Percentiles rank a stretch among this genome's conserved stretches.
These are phyloP conservation scores for Botrytis elliptica DNA, from an alignment of 2,329 filamentous ascomycete species.

Conservation along the genomic window DNA sequence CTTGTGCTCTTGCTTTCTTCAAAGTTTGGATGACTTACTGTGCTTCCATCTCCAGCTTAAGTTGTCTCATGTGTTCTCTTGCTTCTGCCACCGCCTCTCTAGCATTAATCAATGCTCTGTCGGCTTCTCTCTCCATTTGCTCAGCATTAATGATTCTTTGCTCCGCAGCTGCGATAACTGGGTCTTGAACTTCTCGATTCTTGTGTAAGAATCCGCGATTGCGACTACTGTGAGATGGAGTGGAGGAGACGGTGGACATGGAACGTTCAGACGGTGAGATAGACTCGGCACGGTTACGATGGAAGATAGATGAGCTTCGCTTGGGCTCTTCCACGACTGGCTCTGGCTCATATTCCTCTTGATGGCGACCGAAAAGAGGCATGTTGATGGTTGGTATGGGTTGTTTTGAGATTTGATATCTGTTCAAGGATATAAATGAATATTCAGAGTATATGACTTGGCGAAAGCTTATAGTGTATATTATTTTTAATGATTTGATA, in stretches of 20 bases:
- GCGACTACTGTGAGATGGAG: background rate
- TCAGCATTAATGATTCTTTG: constrained; percentile 18
- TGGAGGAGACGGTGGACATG: constrained; percentile 8
- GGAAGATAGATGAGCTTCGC: constrained; percentile 18
- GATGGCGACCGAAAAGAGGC: constrained; percentile 18
- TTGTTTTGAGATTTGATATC: background rate
- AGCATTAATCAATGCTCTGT: constrained; percentile 15
- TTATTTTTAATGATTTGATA: background rate
- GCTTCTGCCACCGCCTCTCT: constrained; percentile 15
- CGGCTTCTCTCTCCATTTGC: constrained; percentile 17
- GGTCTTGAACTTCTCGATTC: constrained; percentile 11
- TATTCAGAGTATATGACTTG: background rate
- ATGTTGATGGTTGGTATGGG: background rate
- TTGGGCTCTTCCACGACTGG: constrained; percentile 16
- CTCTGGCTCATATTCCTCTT: constrained; percentile 9
- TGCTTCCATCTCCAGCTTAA: constrained; percentile 12
- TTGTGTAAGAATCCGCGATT: constrained; percentile 15
- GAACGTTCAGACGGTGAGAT: constrained; percentile 14
- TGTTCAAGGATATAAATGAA: background rate
- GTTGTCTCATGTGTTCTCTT: constrained; percentile 14
- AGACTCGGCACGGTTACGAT: constrained; percentile 13
- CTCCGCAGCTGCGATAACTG: constrained; percentile 14
- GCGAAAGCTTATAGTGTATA: background rate
- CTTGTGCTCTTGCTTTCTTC: background rate
- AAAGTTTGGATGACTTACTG: background rate